Evolutionary conservation across 257 asterid species (phyloP).

Genomic region (Solanum bukasovii): DNA sequence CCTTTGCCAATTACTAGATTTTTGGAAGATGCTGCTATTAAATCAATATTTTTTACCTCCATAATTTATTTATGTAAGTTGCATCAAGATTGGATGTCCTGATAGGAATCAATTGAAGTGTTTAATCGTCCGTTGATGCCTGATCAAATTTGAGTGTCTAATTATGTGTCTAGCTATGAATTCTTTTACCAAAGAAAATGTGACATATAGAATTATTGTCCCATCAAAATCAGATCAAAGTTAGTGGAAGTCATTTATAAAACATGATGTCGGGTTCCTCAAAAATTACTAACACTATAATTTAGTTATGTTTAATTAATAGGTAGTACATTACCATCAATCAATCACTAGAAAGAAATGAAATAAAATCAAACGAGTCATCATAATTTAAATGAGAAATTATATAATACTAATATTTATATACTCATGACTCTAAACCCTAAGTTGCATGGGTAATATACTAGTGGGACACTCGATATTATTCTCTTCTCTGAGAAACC

Average conservation of each 20-base stretch:
- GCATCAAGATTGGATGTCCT: too few species aligned
- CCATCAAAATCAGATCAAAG: conserved; percentile 1
- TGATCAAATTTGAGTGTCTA: too few species aligned
- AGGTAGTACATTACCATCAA: background rate
- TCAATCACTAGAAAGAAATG: background rate
- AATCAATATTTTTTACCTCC: too few species aligned
- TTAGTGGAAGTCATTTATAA: background rate
- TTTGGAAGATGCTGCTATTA: background rate
- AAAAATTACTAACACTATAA: background rate
- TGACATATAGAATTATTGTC: background rate
- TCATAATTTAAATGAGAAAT: background rate
- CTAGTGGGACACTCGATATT: background rate
- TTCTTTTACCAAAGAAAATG: background rate
- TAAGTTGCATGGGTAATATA: background rate
- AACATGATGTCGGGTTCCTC: background rate
- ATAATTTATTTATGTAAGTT: too few species aligned
- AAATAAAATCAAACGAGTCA: background rate
- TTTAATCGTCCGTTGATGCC: too few species aligned
- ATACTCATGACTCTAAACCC: background rate
- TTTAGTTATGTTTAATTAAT: background rate
- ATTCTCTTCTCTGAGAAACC: background rate
- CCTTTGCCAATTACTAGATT: background rate
- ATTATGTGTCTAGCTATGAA: too few species aligned
- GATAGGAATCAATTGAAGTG: too few species aligned
- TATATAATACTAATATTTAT: background rate